These are phyloP conservation scores for Helenozyma rhizophorensis DNA, from an alignment of 805 yeast species.

Conservation along the genomic window DNA sequence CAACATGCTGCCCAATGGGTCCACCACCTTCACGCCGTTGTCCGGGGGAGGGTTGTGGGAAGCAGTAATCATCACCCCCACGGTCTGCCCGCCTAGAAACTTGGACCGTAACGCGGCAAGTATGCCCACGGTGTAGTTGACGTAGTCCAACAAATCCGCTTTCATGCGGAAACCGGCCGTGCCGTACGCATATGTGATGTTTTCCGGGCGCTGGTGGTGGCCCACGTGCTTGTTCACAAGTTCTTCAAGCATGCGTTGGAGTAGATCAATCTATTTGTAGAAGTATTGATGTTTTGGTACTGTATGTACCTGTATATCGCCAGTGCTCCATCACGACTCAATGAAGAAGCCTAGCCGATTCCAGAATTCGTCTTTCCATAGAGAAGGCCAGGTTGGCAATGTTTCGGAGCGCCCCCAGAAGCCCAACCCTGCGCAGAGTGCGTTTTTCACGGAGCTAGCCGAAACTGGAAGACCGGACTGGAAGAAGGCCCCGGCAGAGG, in stretches of 20 bases:
- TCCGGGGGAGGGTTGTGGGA: constrained; percentile 91
- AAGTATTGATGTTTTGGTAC: too few species aligned
- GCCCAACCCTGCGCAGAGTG: constrained; percentile 19
- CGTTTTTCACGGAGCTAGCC: constrained; percentile 32
- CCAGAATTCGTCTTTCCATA: constrained; percentile 27
- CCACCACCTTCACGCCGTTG: constrained; percentile 65
- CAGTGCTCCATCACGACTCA: background rate
- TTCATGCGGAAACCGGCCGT: constrained; percentile 93
- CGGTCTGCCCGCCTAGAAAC: constrained; percentile 56
- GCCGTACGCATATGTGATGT: constrained; percentile 62
- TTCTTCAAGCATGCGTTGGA: constrained; percentile 1
- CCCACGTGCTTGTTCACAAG: constrained; percentile 4
- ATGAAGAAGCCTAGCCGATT: constrained; percentile 17
- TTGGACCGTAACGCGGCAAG: constrained; percentile 82
- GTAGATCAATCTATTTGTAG: too few species aligned
- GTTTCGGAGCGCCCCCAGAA: too few species aligned
- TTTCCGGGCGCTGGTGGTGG: constrained; percentile 42
- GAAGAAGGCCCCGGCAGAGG: constrained; percentile 39
- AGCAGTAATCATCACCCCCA: constrained; percentile 97
- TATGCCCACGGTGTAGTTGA: constrained; percentile 77
- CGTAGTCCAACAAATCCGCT: constrained; percentile 68
- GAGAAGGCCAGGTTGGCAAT: constrained; percentile 16
- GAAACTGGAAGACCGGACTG: constrained; percentile 41
- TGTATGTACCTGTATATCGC: too few species aligned
- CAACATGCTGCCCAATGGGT: constrained; percentile 89